These are phyloP conservation scores for Phialophora chinensis DNA, from an alignment of 2,329 filamentous ascomycete species.

Conservation along the genomic window DNA sequence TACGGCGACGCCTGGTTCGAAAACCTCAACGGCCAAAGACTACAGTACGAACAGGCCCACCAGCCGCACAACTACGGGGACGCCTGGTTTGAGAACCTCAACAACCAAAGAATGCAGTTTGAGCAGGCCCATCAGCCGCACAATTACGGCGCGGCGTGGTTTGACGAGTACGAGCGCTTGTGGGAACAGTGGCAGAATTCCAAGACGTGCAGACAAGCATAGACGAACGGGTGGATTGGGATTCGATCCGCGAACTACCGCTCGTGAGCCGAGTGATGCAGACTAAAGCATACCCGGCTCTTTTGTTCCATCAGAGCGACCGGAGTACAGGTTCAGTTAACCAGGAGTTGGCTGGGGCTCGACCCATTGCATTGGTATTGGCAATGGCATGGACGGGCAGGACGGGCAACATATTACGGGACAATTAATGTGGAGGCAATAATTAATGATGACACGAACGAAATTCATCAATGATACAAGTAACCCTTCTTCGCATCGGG, in stretches of 20 bases:
- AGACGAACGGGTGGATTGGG: background rate
- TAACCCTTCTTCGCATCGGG: too few species aligned
- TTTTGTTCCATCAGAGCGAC: background rate
- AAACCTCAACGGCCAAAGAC: slow-evolving; percentile 28
- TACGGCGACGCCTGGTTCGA: slow-evolving; percentile 34
- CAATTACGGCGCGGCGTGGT: slow-evolving; percentile 31
- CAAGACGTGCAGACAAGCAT: slow-evolving; percentile 21
- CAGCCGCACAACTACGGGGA: slow-evolving; percentile 30
- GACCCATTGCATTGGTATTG: background rate
- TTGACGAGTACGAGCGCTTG: slow-evolving; percentile 25
- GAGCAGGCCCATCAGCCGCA: slow-evolving; percentile 21
- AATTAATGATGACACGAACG: too few species aligned
- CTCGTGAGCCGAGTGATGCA: background rate
- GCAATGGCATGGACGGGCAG: too few species aligned
- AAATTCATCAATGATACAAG: too few species aligned
- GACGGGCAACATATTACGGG: too few species aligned
- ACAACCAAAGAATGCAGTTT: slow-evolving; percentile 24
- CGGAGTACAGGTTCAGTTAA: background rate
- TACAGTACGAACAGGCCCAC: slow-evolving; percentile 20
- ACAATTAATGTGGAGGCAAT: too few species aligned
- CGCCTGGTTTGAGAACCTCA: slow-evolving; percentile 33
- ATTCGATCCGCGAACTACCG: background rate
- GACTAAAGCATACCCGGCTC: background rate
- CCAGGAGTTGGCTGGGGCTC: background rate
- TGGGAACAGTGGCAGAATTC: slow-evolving; percentile 31